Evolutionary conservation across 768 basidiomycete genomes (phyloP).

Genomic region (Scleroderma citrinum): DNA sequence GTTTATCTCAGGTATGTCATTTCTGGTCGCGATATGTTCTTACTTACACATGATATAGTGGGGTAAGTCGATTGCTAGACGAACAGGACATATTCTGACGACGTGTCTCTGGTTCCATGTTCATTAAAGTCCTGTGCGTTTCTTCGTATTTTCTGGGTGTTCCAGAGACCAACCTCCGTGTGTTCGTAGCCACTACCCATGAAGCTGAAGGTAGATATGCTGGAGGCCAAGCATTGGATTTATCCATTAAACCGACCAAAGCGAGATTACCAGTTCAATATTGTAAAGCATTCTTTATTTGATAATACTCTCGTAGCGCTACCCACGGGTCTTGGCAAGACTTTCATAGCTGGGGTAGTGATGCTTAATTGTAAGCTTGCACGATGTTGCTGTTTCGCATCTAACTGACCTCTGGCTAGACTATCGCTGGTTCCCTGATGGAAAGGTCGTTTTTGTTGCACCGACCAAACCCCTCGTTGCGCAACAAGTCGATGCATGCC

Average conservation of each 20-base stretch:
- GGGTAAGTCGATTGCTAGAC: constrained; percentile 39
- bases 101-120: background rate
- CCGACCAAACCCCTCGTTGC: constrained; percentile 95
- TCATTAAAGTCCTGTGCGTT: constrained; percentile 28
- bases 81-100: constrained; percentile 4
- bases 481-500: constrained; percentile 93
- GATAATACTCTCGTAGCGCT: constrained; percentile 93
- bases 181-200: constrained; percentile 57
- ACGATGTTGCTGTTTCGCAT: background rate
- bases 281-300: constrained; percentile 77
- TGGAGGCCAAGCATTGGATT: constrained; percentile 81
- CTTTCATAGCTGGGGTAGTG: constrained; percentile 93
- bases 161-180: background rate
- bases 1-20: constrained; percentile 54
- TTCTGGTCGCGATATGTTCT: background rate
- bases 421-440: constrained; percentile 89
- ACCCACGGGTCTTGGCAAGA: constrained; percentile 96
- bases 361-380: constrained; percentile 81
- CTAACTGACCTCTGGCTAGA: constrained; percentile 36
- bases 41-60: constrained; percentile 30
- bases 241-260: constrained; percentile 86
- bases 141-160: background rate
- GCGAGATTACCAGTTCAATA: constrained; percentile 93
- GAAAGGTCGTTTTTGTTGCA: constrained; percentile 91
- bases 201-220: constrained; percentile 72